Percentiles rank a stretch among this genome's conserved stretches.
These are phyloP conservation scores for Lecanoromycetidae sp. DNA, from an alignment of 2,329 filamentous ascomycete species.

Conservation along the genomic window DNA sequence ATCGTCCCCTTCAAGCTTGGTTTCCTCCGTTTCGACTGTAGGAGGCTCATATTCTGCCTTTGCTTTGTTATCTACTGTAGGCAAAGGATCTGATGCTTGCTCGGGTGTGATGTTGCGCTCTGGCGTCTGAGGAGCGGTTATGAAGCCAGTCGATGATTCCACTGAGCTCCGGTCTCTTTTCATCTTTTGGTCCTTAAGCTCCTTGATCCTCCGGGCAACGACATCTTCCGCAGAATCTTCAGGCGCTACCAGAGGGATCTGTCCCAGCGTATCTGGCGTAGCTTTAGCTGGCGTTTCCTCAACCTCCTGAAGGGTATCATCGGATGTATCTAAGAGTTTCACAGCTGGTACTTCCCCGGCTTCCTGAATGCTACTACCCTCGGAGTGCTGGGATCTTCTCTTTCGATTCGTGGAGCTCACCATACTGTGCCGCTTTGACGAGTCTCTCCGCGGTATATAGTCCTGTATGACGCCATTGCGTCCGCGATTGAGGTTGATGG, in stretches of 20 bases:
- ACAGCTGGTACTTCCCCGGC: not conserved
- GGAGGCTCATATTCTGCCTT: not conserved
- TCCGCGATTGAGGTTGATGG: constrained; percentile 32
- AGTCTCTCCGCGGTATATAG: constrained; percentile 53
- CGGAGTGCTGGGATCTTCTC: constrained; percentile 26
- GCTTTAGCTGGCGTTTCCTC: not conserved
- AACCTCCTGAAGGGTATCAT: not conserved
- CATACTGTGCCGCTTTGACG: constrained; percentile 48
- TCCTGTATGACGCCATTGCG: constrained; percentile 3
- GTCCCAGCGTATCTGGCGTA: not conserved
- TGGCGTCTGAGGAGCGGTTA: not conserved
- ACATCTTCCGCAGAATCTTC: constrained; percentile 37
- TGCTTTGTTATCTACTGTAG: not conserved
- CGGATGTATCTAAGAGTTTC: no score
- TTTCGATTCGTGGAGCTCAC: constrained; percentile 34
- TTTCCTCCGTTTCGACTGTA: constrained; percentile 24
- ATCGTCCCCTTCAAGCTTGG: constrained; percentile 23
- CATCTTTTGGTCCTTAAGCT: constrained; percentile 41
- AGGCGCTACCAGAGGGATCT: constrained; percentile 27
- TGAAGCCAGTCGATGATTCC: not conserved
- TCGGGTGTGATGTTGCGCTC: not conserved
- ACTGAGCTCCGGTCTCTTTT: constrained; percentile 9
- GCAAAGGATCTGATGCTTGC: not conserved
- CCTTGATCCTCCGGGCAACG: constrained; percentile 45
- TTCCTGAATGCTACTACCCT: not conserved